Evolutionary conservation across 176 grass and related monocot genomes (phyloP).

Genomic region (Elymus sibiricus): DNA sequence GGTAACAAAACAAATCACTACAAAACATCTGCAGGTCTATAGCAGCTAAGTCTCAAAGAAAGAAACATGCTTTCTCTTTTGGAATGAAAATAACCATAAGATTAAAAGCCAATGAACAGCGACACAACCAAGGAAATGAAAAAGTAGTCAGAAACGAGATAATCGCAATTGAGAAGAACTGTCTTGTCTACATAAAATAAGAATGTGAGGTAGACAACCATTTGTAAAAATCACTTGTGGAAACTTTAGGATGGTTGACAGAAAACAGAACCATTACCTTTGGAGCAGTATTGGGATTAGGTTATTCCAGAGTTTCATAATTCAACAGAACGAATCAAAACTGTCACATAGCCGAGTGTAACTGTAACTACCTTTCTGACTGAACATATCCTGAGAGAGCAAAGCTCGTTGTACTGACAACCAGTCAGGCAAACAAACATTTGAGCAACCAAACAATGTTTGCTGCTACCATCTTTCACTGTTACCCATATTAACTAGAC

Average conservation of each 20-base stretch:
- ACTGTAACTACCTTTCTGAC: conserved; percentile 27
- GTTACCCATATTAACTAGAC: neutral
- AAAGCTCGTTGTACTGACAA: conserved; percentile 17
- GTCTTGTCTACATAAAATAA: conserved; percentile 4
- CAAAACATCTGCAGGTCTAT: neutral
- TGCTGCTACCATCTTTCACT: neutral
- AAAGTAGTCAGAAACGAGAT: neutral
- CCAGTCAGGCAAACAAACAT: conserved; percentile 14
- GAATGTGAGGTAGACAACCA: neutral
- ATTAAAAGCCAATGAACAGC: neutral
- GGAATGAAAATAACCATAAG: neutral
- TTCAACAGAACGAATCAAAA: conserved; percentile 17
- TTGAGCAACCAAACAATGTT: neutral
- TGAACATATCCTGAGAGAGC: neutral
- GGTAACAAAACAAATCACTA: neutral
- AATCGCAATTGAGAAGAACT: no score
- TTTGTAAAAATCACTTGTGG: conserved; percentile 5
- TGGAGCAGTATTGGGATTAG: neutral
- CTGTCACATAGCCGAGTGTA: conserved; percentile 1
- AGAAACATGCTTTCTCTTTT: conserved; percentile 1
- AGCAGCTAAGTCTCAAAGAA: neutral
- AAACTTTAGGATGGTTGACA: neutral
- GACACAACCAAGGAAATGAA: neutral
- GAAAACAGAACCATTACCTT: conserved; percentile 35
- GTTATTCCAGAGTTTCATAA: conserved; percentile 21